phyloP scores from a whole-genome alignment of 78 protist species.

The Dictyostelium citrinum region DNA sequence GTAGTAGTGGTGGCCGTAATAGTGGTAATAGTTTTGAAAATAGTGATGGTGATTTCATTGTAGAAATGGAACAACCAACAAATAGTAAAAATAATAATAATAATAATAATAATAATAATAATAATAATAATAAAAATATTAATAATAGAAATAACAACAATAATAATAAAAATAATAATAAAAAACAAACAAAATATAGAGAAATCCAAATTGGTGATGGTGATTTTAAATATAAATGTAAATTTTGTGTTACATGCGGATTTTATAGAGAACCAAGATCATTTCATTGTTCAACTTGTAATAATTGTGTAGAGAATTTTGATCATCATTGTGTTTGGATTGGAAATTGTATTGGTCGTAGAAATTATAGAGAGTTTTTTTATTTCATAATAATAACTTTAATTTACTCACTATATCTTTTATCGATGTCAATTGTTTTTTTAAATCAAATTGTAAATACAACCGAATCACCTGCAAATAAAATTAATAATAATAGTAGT shows the following conservation, averaged over 20 bases:
- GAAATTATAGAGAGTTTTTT: slow-evolving; percentile 35
- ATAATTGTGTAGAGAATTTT: slow-evolving; percentile 76
- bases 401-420: neutral
- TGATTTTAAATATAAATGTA: neutral
- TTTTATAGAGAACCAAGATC: slow-evolving; percentile 84
- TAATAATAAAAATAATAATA: neutral
- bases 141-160: neutral
- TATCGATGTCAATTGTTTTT: neutral
- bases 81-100: neutral
- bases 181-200: neutral
- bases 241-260: slow-evolving; percentile 77
- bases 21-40: neutral
- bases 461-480: neutral
- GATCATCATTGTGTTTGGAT: slow-evolving; percentile 94
- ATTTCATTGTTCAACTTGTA: slow-evolving; percentile 82
- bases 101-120: neutral
- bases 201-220: neutral
- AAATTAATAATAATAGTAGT: neutral
- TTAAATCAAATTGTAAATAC: neutral
- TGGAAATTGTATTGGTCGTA: slow-evolving; percentile 82
- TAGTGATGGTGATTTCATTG: neutral
- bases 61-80: neutral
- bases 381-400: neutral
- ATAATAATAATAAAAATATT: neutral
- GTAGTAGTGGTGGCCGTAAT: neutral